Conservation (phyloP, 164 flowering plant species). For the Aristolochia contorta region DNA sequence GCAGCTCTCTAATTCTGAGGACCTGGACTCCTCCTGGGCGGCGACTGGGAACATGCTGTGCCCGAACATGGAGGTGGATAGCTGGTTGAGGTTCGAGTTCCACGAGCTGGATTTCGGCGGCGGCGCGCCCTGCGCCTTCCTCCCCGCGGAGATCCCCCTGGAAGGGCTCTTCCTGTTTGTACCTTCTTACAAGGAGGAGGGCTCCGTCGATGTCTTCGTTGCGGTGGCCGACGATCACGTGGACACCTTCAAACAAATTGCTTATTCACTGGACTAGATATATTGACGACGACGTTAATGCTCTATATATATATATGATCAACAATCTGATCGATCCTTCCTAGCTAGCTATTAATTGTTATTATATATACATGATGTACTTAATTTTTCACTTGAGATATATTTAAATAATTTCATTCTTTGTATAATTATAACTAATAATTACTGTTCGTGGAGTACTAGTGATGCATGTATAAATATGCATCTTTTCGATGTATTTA, state of each 20-base stretch:
- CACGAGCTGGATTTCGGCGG: constrained; percentile 12
- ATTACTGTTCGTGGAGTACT: no score
- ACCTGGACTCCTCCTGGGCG: neutral
- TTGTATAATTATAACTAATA: no score
- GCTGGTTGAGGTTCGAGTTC: constrained; percentile 13
- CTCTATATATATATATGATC: neutral
- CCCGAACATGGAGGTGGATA: constrained; percentile 13
- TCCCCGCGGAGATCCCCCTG: constrained; percentile 10
- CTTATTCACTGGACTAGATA: constrained; percentile 2
- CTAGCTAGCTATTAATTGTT: neutral
- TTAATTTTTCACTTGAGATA: no score
- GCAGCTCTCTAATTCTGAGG: no score
- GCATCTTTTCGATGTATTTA: no score
- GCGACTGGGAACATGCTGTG: neutral
- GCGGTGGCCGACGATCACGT: constrained; percentile 7
- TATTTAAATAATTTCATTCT: neutral
- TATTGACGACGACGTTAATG: no score
- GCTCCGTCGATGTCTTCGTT: neutral
- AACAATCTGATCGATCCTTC: neutral
- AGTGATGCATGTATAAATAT: no score
- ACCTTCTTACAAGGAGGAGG: constrained; percentile 5
- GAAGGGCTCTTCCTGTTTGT: constrained; percentile 10
- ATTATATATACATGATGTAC: neutral
- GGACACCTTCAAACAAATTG: constrained; percentile 5
- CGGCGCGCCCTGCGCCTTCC: constrained; percentile 11